phyloP scores from a whole-genome alignment of 2,329 filamentous ascomycete species.

The Ustilaginoidea virens region DNA sequence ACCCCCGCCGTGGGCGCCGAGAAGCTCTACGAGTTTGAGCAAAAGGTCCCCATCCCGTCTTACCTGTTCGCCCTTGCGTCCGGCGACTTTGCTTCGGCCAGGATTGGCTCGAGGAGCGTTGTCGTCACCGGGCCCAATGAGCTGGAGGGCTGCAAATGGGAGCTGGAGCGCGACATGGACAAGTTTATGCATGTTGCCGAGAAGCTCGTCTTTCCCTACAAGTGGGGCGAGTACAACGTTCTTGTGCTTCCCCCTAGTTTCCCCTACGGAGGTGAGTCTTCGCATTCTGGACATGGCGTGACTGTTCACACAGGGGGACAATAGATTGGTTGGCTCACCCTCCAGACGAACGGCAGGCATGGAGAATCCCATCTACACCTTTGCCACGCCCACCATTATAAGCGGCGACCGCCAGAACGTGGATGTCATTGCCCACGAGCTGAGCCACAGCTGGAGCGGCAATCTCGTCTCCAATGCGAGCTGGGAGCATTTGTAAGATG shows the following conservation, averaged over 20 bases:
- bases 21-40: conserved; percentile 71
- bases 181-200: conserved; percentile 83
- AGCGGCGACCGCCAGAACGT: conserved; percentile 83
- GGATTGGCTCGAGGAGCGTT: conserved; percentile 69
- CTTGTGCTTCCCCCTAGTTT: conserved; percentile 81
- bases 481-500: conserved; percentile 64
- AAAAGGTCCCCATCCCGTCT: conserved; percentile 81
- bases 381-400: conserved; percentile 87
- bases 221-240: conserved; percentile 92
- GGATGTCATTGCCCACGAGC: conserved; percentile 86
- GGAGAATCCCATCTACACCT: conserved; percentile 92
- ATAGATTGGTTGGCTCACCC: background rate
- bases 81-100: conserved; percentile 72
- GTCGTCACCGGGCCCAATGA: conserved; percentile 84
- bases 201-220: conserved; percentile 68
- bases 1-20: conserved; percentile 28
- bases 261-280: conserved; percentile 57
- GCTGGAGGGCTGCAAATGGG: conserved; percentile 71
- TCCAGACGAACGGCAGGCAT: conserved; percentile 42
- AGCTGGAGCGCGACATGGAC: conserved; percentile 82
- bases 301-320: too few species aligned
- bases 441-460: conserved; percentile 70
- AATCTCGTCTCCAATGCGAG: conserved; percentile 67
- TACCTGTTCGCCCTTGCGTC: conserved; percentile 89
- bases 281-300: conserved; percentile 1